Percentiles rank a stretch among this genome's conserved stretches.
Conservation (phyloP, 768 basidiomycete species). For the Collybiopsis confluens region DNA sequence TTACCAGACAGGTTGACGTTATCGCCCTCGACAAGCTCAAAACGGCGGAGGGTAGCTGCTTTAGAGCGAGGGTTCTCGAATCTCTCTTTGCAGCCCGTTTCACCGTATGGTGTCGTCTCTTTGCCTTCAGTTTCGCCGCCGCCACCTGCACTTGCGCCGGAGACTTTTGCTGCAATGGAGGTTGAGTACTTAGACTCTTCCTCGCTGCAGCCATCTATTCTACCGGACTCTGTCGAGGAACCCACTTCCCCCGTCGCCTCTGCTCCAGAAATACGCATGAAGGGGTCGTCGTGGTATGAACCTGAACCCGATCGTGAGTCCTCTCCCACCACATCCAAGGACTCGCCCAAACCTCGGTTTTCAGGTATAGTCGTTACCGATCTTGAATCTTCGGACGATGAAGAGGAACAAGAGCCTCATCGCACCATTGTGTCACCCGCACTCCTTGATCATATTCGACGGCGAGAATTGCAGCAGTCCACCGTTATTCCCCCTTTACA, state of each 20-base stretch:
- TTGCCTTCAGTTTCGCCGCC: not conserved
- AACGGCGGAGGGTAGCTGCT: slow-evolving; percentile 1
- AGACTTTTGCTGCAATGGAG: slow-evolving; percentile 6
- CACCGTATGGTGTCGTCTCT: not conserved
- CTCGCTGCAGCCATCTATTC: slow-evolving; percentile 1
- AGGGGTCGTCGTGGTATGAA: slow-evolving; percentile 60
- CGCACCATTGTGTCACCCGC: slow-evolving; percentile 37
- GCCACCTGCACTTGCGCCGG: not conserved
- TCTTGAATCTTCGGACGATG: slow-evolving; percentile 46
- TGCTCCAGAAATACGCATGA: slow-evolving; percentile 60
- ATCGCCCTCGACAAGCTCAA: not conserved
- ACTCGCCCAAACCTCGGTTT: slow-evolving; percentile 3
- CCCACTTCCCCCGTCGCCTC: slow-evolving; percentile 18
- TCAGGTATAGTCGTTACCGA: slow-evolving; percentile 64
- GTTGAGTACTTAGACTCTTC: slow-evolving; percentile 2
- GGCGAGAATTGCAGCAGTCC: slow-evolving; percentile 17
- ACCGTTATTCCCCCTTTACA: slow-evolving; percentile 15
- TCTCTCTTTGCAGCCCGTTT: slow-evolving; percentile 2
- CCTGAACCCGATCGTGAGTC: slow-evolving; percentile 63
- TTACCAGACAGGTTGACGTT: not conserved
- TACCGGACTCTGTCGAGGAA: slow-evolving; percentile 9
- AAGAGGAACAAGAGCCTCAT: slow-evolving; percentile 22
- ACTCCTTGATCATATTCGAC: slow-evolving; percentile 42
- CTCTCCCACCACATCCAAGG: not conserved
- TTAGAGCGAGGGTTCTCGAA: slow-evolving; percentile 5